Evolutionary conservation across 306 rosid genomes (phyloP).

Genomic region (Trifolium pratense): DNA sequence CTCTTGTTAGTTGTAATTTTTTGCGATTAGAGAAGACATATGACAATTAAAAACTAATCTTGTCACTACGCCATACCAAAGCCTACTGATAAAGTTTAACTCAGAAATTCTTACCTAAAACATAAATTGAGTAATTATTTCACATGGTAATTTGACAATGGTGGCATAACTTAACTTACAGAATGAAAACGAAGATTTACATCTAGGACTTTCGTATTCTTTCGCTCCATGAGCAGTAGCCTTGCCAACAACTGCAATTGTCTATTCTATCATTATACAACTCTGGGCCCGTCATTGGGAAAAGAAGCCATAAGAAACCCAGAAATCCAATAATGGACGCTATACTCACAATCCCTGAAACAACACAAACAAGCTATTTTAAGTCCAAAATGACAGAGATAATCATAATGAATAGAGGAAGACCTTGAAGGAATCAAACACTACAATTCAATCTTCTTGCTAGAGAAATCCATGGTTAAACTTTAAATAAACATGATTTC

Average conservation of each 20-base stretch:
- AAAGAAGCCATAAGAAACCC: conserved; percentile 84
- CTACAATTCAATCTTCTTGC: conserved; percentile 15
- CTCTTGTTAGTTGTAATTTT: not conserved
- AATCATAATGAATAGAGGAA: not conserved
- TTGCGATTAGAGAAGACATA: not conserved
- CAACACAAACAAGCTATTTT: conserved; percentile 36
- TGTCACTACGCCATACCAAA: not conserved
- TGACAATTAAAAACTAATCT: not conserved
- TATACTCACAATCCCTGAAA: conserved; percentile 64
- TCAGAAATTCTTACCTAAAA: not conserved
- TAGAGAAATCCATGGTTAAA: conserved; percentile 14
- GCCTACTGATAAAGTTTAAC: conserved; percentile 5
- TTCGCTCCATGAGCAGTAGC: conserved; percentile 73
- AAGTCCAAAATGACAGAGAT: conserved; percentile 25
- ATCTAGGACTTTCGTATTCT: conserved; percentile 31
- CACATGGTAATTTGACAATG: not conserved
- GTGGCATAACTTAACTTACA: not conserved
- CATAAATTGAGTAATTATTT: not conserved
- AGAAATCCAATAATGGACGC: conserved; percentile 68
- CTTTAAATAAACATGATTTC: not conserved
- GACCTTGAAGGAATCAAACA: not conserved
- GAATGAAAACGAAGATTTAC: conserved; percentile 29
- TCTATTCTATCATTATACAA: conserved; percentile 72
- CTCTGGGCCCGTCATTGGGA: conserved; percentile 72
- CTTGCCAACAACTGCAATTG: conserved; percentile 89